These are phyloP conservation scores for Dillenia turbinata DNA, from an alignment of 164 flowering plant species.

Conservation along the genomic window DNA sequence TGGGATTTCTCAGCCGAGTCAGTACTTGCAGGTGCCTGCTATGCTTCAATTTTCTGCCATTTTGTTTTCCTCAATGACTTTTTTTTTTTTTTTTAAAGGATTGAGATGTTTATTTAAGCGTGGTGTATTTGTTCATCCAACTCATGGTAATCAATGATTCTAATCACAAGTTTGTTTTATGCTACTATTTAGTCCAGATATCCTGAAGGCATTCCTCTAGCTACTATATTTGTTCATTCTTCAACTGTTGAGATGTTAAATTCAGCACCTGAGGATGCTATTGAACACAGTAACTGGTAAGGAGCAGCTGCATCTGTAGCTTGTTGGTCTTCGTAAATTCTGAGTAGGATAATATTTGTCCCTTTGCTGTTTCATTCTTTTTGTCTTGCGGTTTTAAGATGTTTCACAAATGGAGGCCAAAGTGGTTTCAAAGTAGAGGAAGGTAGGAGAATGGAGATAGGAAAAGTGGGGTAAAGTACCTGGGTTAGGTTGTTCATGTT, in stretches of 20 bases:
- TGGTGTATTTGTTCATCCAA: too few species aligned
- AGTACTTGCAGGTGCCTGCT: conserved; percentile 75
- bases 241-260: conserved; percentile 90
- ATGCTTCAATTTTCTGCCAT: too few species aligned
- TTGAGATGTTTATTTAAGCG: too few species aligned
- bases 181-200: conserved; percentile 79
- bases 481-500: too few species aligned
- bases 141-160: not conserved
- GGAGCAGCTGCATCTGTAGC: conserved; percentile 5
- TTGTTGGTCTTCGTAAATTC: too few species aligned
- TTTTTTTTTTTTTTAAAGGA: too few species aligned
- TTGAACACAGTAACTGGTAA: conserved; percentile 85
- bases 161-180: conserved; percentile 12
- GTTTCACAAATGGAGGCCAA: too few species aligned
- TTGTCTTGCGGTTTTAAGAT: too few species aligned
- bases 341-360: not conserved
- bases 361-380: not conserved
- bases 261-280: conserved; percentile 78
- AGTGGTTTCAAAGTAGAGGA: too few species aligned
- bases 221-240: conserved; percentile 66
- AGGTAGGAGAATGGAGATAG: too few species aligned
- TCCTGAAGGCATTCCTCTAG: conserved; percentile 85
- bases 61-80: too few species aligned
- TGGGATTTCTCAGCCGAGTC: conserved; percentile 85
- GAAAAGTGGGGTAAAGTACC: too few species aligned